Conservation (phyloP, 1,139 yeast genomes). For the Geotrichum restrictum region DNA sequence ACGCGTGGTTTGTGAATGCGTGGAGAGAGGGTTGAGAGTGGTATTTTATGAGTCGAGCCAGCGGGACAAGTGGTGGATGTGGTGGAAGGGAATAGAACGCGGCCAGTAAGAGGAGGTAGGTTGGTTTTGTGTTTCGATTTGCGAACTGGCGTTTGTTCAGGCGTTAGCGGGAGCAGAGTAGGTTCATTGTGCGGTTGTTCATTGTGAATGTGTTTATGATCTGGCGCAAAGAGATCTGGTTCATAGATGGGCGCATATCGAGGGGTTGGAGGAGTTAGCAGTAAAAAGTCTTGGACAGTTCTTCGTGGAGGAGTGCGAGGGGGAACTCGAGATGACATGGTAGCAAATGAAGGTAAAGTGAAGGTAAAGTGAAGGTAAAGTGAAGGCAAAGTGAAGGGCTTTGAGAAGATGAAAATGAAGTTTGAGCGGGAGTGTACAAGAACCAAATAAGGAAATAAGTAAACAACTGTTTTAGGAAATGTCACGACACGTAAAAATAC, state of each 20-base stretch:
- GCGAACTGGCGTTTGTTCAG: slow-evolving; percentile 21
- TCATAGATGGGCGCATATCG: slow-evolving; percentile 39
- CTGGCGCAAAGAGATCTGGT: slow-evolving; percentile 26
- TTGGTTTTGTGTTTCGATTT: background rate
- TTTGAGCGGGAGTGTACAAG: too few species aligned
- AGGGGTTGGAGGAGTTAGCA: slow-evolving; percentile 39
- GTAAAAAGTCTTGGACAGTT: slow-evolving; percentile 17
- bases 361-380: background rate
- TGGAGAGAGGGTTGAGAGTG: background rate
- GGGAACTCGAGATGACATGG: slow-evolving; percentile 12
- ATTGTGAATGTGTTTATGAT: background rate
- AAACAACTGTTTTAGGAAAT: too few species aligned
- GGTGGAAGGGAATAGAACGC: background rate
- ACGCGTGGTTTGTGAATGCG: background rate
- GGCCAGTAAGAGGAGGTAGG: background rate
- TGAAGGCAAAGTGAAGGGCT: background rate
- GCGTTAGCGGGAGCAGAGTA: slow-evolving; percentile 20
- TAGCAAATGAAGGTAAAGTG: background rate
- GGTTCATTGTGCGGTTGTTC: background rate
- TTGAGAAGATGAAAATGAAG: too few species aligned
- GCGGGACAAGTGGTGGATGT: background rate
- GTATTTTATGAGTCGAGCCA: background rate
- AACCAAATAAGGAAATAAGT: too few species aligned
- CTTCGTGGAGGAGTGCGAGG: slow-evolving; percentile 36
- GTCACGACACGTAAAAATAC: too few species aligned